Base-by-base conservation (phyloP, 2,329 filamentous ascomycete species). In the Phialemoniopsis sp. region DNA sequence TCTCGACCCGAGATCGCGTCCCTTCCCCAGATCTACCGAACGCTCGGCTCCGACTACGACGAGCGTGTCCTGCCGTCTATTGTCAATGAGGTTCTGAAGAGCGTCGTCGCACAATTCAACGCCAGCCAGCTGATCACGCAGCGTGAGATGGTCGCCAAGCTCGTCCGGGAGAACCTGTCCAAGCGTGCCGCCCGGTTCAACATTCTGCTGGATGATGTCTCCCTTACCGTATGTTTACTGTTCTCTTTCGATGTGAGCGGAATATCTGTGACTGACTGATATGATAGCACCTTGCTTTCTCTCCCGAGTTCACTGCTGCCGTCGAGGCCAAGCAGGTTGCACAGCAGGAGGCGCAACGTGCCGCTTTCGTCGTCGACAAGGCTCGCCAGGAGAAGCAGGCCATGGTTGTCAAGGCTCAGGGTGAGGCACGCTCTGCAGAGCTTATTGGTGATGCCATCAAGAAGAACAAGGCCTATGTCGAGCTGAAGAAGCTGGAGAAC, bases 381-480 rank as follows among this genome's bases (percentile, higher is more conserved):
- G 93, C 93, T 39, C 85, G 93, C 52, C 93, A 98, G 70, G 93
- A 98, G 78, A 98, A 98, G 77, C 93, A 98, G 71, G 93, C 93
- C 55, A 96, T 90, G 73, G 89, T 98, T 40, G 93, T 98, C 60
- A 89, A 89, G 69, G 93, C 93, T 4, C 93, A 97, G 81, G 93
- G 93, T 89, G 93, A 98, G 72, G 93, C 93, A 36, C 87, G 93
- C 50, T 97, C 93, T 30, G 93, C 93, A 34, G 90, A 98, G 70
- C 83, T 98, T 48, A 96, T 98, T 57, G 93, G 93, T 67, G 93
- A 98, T 38, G 93, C 93, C 46, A 95, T 98, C 82, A 98, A 97
- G 87, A 98, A 97, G 85, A 94, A 79, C 73, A 86, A 90, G 70
- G 86, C 89, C 49, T 98, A 98, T 64, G 81, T 98, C 48, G 93